Evolutionary conservation across 1,139 yeast species (phyloP).

Genomic region (Pichia sp.): DNA sequence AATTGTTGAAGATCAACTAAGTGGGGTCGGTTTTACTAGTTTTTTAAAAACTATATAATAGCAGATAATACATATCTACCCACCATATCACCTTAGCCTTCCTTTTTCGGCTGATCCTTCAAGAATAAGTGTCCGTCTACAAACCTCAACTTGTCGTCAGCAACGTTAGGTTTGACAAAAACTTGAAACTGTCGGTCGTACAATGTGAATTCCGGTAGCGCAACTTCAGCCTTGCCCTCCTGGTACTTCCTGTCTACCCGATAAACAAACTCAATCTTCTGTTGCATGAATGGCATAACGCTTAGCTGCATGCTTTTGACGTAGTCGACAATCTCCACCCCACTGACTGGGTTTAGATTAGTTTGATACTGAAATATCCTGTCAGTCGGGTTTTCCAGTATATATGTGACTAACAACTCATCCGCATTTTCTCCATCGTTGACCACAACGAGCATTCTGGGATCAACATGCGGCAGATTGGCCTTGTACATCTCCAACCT

Average conservation of each 20-base stretch:
- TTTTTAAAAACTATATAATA: background rate
- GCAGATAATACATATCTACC: background rate
- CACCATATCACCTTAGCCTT: background rate
- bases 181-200: slow-evolving; percentile 67
- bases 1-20: slow-evolving; percentile 74
- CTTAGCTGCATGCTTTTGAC: slow-evolving; percentile 32
- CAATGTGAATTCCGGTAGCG: slow-evolving; percentile 55
- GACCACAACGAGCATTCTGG: slow-evolving; percentile 51
- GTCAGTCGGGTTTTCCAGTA: slow-evolving; percentile 72
- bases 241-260: slow-evolving; percentile 23
- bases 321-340: slow-evolving; percentile 24
- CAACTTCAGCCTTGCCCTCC: slow-evolving; percentile 26
- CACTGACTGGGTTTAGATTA: slow-evolving; percentile 32
- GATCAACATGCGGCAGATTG: slow-evolving; percentile 62
- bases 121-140: slow-evolving; percentile 11
- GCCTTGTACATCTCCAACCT: slow-evolving; percentile 41
- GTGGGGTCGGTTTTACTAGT: background rate
- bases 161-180: slow-evolving; percentile 35
- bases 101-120: background rate
- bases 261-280: slow-evolving; percentile 40
- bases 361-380: slow-evolving; percentile 63
- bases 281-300: slow-evolving; percentile 60
- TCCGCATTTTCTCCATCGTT: slow-evolving; percentile 20
- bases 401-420: slow-evolving; percentile 40
- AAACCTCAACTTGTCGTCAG: slow-evolving; percentile 15